Evolutionary conservation across 306 rosid genomes (phyloP), one percentile per base, ranked within the genome.

Genomic region (Acacia crassicarpa): DNA sequence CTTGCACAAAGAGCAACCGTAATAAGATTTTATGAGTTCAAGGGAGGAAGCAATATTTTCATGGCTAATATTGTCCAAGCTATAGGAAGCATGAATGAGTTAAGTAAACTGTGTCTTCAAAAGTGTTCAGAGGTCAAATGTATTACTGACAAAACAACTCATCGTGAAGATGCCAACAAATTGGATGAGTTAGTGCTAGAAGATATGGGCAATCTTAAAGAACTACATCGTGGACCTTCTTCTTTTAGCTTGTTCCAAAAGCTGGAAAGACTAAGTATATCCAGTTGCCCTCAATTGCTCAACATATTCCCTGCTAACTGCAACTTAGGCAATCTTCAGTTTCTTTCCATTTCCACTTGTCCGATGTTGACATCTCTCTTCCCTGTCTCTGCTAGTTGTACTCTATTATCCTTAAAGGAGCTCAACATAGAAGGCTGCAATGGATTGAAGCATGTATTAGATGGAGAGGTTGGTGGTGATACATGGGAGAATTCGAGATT

Each of bases 281-380:
- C 1, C 8, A 16, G 6, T 16, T 51, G 58, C 22, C 22, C 58
- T 51, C 22, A 51, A 17, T 51, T 51, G 58, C 58, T 16, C 9
- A 22, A 51, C 58, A 51, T 51, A 51, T 51, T 51, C n/a, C 22
- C 58, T 5, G 0, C 14, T 17, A 2, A 4, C 6, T 51, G 58
- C 58, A 51, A 51, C 58, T 51, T 51, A 5, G 22, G 58, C 8
- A 51, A 17, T 51, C 58, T 51, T 17, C 17, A 17, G 22, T 17
- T 17, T 51, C 9, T 51, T 0, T 0, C 19, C 1, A 51, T 51
- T 51, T 1, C 0, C 0, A 0, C 0, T 1, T 51, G 58, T 51
- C 43, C 11, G 9, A 14, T 2, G 63, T 9, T 49, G 70, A 32
- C 43, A 72, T 72, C 77, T 7, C 66, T 74, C 48, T 74, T 74